Evolutionary conservation across 2,329 filamentous ascomycete genomes (phyloP).

Genomic region (Trichoderma gracile): DNA sequence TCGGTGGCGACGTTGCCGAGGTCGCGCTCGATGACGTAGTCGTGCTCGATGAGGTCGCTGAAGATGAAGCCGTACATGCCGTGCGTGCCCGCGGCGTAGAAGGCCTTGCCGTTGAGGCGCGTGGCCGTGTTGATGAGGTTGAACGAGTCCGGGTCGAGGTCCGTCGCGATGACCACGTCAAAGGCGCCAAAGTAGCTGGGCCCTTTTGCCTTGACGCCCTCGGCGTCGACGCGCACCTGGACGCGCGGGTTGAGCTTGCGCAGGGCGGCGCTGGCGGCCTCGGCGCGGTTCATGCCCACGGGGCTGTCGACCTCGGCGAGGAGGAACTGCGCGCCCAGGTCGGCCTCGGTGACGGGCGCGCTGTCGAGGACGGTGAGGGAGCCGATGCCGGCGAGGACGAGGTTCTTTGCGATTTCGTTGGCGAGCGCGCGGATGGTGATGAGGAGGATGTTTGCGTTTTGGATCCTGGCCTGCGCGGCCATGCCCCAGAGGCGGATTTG

Average conservation of each 20-base stretch:
- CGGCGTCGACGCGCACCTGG: slow-evolving; percentile 67
- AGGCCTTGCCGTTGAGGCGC: slow-evolving; percentile 73
- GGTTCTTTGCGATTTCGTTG: slow-evolving; percentile 95
- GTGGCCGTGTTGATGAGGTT: slow-evolving; percentile 83
- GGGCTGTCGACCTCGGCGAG: slow-evolving; percentile 62
- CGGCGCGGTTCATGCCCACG: slow-evolving; percentile 80
- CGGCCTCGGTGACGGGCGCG: slow-evolving; percentile 70
- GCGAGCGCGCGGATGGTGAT: slow-evolving; percentile 85
- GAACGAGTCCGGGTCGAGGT: slow-evolving; percentile 73
- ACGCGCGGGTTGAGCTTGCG: slow-evolving; percentile 90
- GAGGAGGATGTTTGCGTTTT: slow-evolving; percentile 84
- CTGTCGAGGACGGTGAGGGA: slow-evolving; percentile 88
- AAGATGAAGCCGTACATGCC: slow-evolving; percentile 96
- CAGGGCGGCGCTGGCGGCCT: slow-evolving; percentile 75
- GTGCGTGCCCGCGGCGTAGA: slow-evolving; percentile 85
- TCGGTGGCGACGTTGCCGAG: slow-evolving; percentile 71
- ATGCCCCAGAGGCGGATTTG: slow-evolving; percentile 98
- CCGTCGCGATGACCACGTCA: slow-evolving; percentile 86
- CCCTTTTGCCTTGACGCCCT: slow-evolving; percentile 65
- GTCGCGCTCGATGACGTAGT: slow-evolving; percentile 84
- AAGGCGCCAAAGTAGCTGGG: slow-evolving; percentile 76
- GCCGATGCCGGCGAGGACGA: slow-evolving; percentile 89
- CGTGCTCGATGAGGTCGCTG: slow-evolving; percentile 85
- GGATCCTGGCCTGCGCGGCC: slow-evolving; percentile 89
- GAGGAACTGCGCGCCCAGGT: slow-evolving; percentile 83